These are phyloP conservation scores for Leptographium galeiforme DNA, from an alignment of 2,329 filamentous ascomycete species.

Conservation along the genomic window DNA sequence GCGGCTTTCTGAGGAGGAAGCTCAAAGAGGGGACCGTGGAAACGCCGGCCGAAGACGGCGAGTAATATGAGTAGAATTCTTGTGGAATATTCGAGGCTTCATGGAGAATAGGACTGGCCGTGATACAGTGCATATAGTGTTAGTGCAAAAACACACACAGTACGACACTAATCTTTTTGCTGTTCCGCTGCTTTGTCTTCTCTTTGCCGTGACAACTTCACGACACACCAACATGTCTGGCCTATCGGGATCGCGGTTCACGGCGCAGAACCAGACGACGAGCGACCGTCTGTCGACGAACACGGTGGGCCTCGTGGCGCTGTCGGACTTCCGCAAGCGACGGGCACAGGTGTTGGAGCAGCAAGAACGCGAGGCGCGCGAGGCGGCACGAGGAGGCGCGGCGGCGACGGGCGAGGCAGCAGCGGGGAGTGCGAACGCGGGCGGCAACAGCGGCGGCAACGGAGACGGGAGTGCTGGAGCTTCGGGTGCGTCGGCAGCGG, in stretches of 20 bases:
- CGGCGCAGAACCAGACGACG: constrained; percentile 60
- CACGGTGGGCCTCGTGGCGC: constrained; percentile 80
- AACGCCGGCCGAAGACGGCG: background rate
- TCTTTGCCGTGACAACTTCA: background rate
- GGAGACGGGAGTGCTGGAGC: background rate
- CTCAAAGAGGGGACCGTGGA: constrained; percentile 13
- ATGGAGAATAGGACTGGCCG: too few species aligned
- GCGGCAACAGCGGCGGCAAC: background rate
- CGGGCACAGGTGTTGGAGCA: constrained; percentile 88
- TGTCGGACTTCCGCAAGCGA: constrained; percentile 91
- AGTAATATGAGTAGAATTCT: too few species aligned
- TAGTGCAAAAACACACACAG: background rate
- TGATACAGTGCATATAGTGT: too few species aligned
- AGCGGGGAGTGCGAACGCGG: background rate
- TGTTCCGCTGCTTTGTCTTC: background rate
- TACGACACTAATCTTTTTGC: background rate
- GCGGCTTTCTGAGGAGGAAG: constrained; percentile 58
- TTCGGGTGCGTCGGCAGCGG: constrained; percentile 15
- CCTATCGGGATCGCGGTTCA: constrained; percentile 46
- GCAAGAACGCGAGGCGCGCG: constrained; percentile 69
- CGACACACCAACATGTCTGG: constrained; percentile 24
- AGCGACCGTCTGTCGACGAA: constrained; percentile 73
- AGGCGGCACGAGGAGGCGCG: constrained; percentile 27
- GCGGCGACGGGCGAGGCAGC: constrained; percentile 14
- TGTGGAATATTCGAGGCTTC: too few species aligned